Evolutionary conservation across 2,329 filamentous ascomycete genomes (phyloP).

Genomic region (Shiraia sp.): DNA sequence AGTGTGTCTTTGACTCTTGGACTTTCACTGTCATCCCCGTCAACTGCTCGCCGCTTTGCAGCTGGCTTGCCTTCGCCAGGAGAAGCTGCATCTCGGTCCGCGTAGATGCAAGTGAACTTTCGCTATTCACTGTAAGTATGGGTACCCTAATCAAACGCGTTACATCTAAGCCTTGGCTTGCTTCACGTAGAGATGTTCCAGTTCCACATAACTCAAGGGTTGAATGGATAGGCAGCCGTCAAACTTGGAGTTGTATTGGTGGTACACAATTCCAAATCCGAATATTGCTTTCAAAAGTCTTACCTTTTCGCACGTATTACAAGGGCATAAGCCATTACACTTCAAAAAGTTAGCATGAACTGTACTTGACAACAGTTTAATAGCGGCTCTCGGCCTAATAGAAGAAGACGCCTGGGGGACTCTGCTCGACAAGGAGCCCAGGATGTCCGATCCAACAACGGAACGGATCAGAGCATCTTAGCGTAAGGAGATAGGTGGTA

Average conservation of each 20-base stretch:
- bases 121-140: slow-evolving; percentile 36
- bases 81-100: slow-evolving; percentile 40
- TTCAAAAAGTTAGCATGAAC: slow-evolving; percentile 34
- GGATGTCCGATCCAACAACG: no score
- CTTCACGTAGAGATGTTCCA: not conserved
- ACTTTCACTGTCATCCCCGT: slow-evolving; percentile 24
- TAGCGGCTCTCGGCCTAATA: not conserved
- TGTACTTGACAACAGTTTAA: slow-evolving; percentile 3
- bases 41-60: slow-evolving; percentile 34
- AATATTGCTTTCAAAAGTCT: slow-evolving; percentile 7
- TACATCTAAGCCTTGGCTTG: not conserved
- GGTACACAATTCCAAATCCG: no score
- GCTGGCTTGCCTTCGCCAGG: slow-evolving; percentile 46
- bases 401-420: not conserved
- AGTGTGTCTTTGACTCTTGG: slow-evolving; percentile 21
- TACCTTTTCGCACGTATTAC: slow-evolving; percentile 62
- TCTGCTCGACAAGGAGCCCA: no score
- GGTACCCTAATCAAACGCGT: not conserved
- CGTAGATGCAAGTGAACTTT: slow-evolving; percentile 46
- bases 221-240: no score
- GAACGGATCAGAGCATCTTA: no score
- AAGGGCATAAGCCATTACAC: slow-evolving; percentile 64
- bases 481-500: no score
- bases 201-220: no score
- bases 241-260: no score